Conservation (phyloP, 805 yeast species). For the Yamadazyma endophytica region DNA sequence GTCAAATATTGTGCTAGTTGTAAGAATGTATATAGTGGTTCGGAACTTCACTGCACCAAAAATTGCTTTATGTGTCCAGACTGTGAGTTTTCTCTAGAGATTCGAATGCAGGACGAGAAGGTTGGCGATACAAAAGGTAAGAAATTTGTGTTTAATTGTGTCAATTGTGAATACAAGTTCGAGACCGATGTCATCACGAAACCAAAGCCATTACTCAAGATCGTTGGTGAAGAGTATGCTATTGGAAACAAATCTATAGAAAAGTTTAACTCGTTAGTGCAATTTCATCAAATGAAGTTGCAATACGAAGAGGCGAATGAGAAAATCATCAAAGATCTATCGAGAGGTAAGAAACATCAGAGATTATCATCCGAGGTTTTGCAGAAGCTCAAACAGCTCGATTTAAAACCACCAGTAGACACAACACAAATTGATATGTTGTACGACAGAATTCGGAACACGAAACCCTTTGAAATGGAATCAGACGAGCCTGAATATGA, state of each 20-base stretch:
- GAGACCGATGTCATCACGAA: slow-evolving; percentile 32
- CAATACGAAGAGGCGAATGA: slow-evolving; percentile 7
- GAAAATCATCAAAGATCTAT: slow-evolving; percentile 6
- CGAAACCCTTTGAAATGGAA: too few species aligned
- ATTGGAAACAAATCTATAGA: not conserved
- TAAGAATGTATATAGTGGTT: slow-evolving; percentile 25
- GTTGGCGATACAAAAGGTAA: slow-evolving; percentile 22
- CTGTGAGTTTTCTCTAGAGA: slow-evolving; percentile 24
- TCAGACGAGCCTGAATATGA: slow-evolving; percentile 1
- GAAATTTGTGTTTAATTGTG: slow-evolving; percentile 36
- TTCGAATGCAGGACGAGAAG: slow-evolving; percentile 14
- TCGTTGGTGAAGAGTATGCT: slow-evolving; percentile 13
- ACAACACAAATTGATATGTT: too few species aligned
- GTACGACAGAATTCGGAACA: too few species aligned
- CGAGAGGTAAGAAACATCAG: slow-evolving; percentile 5
- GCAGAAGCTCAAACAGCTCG: slow-evolving; percentile 4
- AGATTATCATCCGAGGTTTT: slow-evolving; percentile 5
- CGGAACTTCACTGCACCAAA: slow-evolving; percentile 23
- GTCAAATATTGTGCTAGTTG: slow-evolving; percentile 36
- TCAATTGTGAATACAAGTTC: slow-evolving; percentile 29
- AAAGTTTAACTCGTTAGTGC: too few species aligned
- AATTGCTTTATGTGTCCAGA: slow-evolving; percentile 39
- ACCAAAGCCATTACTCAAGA: slow-evolving; percentile 35
- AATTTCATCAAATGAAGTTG: slow-evolving; percentile 1
- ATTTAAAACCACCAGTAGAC: too few species aligned